Base-by-base conservation (phyloP, 2,329 filamentous ascomycete species). In the Thyridium curvatum region DNA sequence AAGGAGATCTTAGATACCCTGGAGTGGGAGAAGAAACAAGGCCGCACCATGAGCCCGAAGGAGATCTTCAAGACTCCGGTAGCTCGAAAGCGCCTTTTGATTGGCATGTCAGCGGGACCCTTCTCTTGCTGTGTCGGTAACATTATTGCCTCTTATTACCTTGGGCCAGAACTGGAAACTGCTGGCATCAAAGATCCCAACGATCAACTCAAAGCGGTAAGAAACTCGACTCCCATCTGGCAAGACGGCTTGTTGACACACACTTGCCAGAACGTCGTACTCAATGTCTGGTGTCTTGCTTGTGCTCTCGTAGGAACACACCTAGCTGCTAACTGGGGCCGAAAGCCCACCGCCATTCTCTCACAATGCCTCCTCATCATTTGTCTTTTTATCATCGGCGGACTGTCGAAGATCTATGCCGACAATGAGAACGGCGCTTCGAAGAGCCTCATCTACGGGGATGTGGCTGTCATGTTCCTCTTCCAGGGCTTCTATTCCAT, bases 341-440 rank as follows among this genome's bases (percentile, higher is more conserved):
- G 71, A 9, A 71, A 68, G 41, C 54, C 59, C 2, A 65, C 61
- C 1, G 66, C 65, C 3, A 46, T 68, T 4, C 42, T 64, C 9
- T 65, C 62, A 0, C 58, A 66, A 34, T 40, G 41, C 12, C 46
- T 65, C 10, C 46, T 69, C 6, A 59, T 62, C 3, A 38, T 65
- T 15, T 72, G 64, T 30, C 60, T 77, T 2, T 74, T 74, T 46
- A 57, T 74, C 38, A 65, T 75, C 30, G 71, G 72, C 2, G 68
- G 60, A 2, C 52, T 77, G 4, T 66, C 68, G 5, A 74, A 74
- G 43, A 45, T 52, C 14, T 63, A 58, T 18, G 50, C 51, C 10
- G 54, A 56, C 35, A 35, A 58, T 32, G 50, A 50, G 6, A 38
- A 50, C 2, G 32, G 45, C 9, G 52, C 51, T 35, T 26, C 21